These are phyloP conservation scores for Phytophthora palmivora DNA, from an alignment of 352 stramenopile species.

Conservation along the genomic window DNA sequence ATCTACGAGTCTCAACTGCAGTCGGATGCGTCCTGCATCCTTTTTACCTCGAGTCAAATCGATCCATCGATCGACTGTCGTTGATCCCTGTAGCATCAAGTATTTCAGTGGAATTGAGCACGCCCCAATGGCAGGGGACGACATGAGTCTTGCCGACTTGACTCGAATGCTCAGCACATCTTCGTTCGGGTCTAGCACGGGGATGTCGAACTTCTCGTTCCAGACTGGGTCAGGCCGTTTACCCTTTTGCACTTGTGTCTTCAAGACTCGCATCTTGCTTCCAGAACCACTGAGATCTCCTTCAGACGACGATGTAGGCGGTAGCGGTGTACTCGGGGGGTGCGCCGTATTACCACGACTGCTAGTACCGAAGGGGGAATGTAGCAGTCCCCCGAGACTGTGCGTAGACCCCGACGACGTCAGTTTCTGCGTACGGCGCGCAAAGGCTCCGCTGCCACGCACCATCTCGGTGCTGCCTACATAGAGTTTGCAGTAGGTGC, in stretches of 20 bases:
- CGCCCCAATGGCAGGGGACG: slow-evolving; percentile 57
- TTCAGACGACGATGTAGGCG: slow-evolving; percentile 27
- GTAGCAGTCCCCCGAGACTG: slow-evolving; percentile 30
- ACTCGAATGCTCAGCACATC: slow-evolving; percentile 78
- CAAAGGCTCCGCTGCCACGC: slow-evolving; percentile 44
- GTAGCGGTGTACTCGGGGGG: slow-evolving; percentile 10
- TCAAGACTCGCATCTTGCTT: slow-evolving; percentile 51
- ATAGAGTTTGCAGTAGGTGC: slow-evolving; percentile 79
- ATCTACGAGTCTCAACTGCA: slow-evolving; percentile 70
- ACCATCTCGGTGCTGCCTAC: slow-evolving; percentile 63
- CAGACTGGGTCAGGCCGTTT: slow-evolving; percentile 57
- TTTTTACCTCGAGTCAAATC: slow-evolving; percentile 62
- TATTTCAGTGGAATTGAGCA: slow-evolving; percentile 58
- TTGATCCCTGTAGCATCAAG: slow-evolving; percentile 38
- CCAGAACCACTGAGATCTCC: slow-evolving; percentile 16
- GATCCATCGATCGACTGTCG: slow-evolving; percentile 68
- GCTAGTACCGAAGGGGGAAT: slow-evolving; percentile 27
- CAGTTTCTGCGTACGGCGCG: slow-evolving; percentile 43
- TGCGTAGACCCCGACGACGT: slow-evolving; percentile 33
- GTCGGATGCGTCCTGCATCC: slow-evolving; percentile 60
- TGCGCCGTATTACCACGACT: slow-evolving; percentile 17
- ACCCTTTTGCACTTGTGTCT: slow-evolving; percentile 74
- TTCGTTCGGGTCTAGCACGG: slow-evolving; percentile 45
- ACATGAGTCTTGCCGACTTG: slow-evolving; percentile 77
- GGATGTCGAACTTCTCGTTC: slow-evolving; percentile 85